Percentiles rank a stretch among this genome's conserved stretches.
Evolutionary conservation across 2,329 filamentous ascomycete genomes (phyloP).

Genomic region (Aspergillus pseudonomiae): DNA sequence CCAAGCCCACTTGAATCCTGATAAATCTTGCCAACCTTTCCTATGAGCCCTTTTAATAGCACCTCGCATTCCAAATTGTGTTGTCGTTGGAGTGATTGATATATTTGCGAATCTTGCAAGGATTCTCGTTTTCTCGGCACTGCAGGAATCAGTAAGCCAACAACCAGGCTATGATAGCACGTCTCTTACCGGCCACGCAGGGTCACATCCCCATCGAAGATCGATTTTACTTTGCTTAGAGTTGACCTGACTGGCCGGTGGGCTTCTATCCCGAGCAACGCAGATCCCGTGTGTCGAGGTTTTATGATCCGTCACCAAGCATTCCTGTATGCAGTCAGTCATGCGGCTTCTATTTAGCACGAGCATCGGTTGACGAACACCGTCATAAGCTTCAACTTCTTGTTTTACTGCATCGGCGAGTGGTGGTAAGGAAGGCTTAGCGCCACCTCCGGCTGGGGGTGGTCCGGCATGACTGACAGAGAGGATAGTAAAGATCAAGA

Average conservation of each 20-base stretch:
- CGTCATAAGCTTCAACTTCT: background rate
- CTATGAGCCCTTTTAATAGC: background rate
- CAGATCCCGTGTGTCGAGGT: background rate
- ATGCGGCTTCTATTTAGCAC: background rate
- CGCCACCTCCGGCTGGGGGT: no score
- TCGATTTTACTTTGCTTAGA: background rate
- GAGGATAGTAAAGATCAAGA: background rate
- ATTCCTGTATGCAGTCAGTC: background rate
- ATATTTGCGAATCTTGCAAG: background rate
- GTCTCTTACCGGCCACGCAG: background rate
- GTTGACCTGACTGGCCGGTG: background rate
- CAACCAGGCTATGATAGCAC: background rate
- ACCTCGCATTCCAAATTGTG: background rate
- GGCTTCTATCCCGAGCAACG: background rate
- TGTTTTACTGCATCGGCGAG: background rate
- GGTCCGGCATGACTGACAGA: background rate
- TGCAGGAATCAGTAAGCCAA: background rate
- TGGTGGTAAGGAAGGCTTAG: background rate
- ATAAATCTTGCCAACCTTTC: background rate
- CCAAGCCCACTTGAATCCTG: background rate
- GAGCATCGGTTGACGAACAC: background rate
- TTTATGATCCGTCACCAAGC: background rate
- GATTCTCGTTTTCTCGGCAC: background rate
- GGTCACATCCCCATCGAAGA: background rate
- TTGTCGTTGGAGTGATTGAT: background rate